These are phyloP conservation scores for Solanum rostratum DNA, from an alignment of 257 asterid genomes.

Conservation along the genomic window DNA sequence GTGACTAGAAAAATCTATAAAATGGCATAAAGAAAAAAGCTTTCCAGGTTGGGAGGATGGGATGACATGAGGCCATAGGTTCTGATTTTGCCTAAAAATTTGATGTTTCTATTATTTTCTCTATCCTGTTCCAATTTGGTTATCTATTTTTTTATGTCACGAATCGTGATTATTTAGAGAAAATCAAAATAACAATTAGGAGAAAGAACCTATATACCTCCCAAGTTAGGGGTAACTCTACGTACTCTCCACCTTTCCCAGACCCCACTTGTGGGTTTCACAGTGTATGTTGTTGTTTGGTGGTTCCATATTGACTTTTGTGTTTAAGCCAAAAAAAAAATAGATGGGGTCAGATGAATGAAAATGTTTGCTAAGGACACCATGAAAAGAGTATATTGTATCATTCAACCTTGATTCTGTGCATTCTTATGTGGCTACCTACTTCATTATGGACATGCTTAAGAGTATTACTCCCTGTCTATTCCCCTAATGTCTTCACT, in stretches of 20 bases:
- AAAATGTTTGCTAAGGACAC: too few relatives aligned
- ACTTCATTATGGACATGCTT: too few relatives aligned
- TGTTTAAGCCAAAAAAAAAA: not conserved
- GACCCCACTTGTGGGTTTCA: too few relatives aligned
- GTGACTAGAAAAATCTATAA: not conserved
- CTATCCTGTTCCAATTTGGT: not conserved
- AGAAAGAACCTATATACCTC: not conserved
- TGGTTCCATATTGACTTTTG: not conserved
- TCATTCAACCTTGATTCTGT: too few relatives aligned
- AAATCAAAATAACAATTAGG: not conserved
- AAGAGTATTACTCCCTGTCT: too few relatives aligned
- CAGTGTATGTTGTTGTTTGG: too few relatives aligned
- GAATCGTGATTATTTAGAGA: not conserved
- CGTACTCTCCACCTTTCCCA: too few relatives aligned
- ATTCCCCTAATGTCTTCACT: too few relatives aligned
- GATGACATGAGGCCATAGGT: not conserved
- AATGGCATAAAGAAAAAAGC: not conserved
- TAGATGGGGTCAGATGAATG: not conserved
- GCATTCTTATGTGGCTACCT: too few relatives aligned
- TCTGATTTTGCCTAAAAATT: not conserved
- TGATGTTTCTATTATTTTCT: not conserved
- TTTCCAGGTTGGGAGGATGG: not conserved
- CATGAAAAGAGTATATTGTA: too few relatives aligned
- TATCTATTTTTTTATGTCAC: not conserved
- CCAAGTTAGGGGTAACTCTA: too few relatives aligned